Conservation (phyloP, 352 stramenopile genomes). For the Globisporangium solare region DNA sequence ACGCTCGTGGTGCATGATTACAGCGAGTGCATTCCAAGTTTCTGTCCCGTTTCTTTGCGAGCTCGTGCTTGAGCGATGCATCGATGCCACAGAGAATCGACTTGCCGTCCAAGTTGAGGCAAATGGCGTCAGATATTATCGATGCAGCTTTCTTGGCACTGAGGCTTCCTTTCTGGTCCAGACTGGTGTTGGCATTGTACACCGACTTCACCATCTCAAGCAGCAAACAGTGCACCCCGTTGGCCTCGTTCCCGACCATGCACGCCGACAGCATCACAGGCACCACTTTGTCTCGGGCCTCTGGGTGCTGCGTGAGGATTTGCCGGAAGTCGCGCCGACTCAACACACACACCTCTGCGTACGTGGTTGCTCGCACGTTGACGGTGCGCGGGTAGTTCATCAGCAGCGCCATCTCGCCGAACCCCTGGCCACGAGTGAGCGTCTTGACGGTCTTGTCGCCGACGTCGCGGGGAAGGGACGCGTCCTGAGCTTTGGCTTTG, state of each 20-base stretch:
- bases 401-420: constrained; percentile 40
- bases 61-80: no score
- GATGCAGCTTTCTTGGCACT: not conserved
- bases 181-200: not conserved
- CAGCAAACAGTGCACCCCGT: constrained; percentile 14
- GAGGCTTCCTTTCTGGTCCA: not conserved
- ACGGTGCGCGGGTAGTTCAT: constrained; percentile 35
- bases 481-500: not conserved
- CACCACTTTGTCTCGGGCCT: constrained; percentile 21
- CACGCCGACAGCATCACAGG: constrained; percentile 11
- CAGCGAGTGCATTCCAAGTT: no score
- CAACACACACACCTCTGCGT: constrained; percentile 35
- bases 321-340: constrained; percentile 20
- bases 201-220: constrained; percentile 9
- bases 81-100: no score
- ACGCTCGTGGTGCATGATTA: no score
- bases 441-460: not conserved
- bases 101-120: no score
- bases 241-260: constrained; percentile 17
- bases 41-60: no score
- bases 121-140: no score
- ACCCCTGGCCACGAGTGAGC: constrained; percentile 20
- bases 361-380: constrained; percentile 22
- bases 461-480: not conserved
- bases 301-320: constrained; percentile 19